A percentile compares a stretch with the other conserved stretches of the same genome.
phyloP scores from a whole-genome alignment of 176 grass and related monocot species.

The Juncus inflexus region DNA sequence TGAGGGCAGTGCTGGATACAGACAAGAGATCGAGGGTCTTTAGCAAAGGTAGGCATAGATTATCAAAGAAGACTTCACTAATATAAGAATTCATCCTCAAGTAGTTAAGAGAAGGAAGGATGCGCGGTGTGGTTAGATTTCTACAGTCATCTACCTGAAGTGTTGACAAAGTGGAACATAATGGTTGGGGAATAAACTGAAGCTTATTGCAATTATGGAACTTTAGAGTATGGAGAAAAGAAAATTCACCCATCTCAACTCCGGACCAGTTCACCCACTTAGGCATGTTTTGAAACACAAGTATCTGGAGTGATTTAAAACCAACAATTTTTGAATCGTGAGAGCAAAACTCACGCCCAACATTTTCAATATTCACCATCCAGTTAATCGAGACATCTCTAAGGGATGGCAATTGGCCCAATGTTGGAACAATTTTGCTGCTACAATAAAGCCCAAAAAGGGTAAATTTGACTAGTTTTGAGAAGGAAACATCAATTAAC shows the following conservation, averaged over 20 bases:
- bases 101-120: not conserved
- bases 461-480: constrained; percentile 16
- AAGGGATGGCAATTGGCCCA: constrained; percentile 31
- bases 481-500: constrained; percentile 30
- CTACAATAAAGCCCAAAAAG: constrained; percentile 1
- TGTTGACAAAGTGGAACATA: not conserved
- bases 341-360: constrained; percentile 9
- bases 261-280: not conserved
- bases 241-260: not conserved
- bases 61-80: not conserved
- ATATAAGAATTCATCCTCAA: not conserved
- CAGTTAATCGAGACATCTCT: constrained; percentile 12
- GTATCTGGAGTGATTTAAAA: not conserved
- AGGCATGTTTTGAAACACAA: constrained; percentile 10
- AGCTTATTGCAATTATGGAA: not conserved
- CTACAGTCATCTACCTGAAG: not conserved
- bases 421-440: constrained; percentile 19
- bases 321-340: not conserved
- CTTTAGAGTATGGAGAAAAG: not conserved
- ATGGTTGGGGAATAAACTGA: not conserved
- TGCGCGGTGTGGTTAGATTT: not conserved
- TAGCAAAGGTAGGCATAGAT: not conserved
- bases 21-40: constrained; percentile 1
- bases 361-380: not conserved
- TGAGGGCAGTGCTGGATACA: not conserved